These are phyloP conservation scores for Monosporascus sp. DNA, from an alignment of 2,329 filamentous ascomycete species.

Conservation along the genomic window DNA sequence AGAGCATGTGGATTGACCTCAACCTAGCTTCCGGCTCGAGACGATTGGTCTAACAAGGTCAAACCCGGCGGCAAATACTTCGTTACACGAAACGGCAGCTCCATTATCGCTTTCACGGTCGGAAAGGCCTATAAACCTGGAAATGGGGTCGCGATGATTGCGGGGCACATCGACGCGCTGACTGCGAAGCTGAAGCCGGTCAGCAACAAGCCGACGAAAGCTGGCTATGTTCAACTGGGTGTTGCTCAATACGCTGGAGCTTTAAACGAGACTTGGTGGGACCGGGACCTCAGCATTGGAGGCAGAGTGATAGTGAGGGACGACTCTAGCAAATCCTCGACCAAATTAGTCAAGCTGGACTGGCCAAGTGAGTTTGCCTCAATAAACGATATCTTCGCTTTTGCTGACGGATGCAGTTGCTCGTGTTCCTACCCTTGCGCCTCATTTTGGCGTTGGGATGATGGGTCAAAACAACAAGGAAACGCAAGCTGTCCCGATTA, in stretches of 20 bases:
- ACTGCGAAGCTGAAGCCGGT: slow-evolving; percentile 90
- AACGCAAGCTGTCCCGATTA: slow-evolving; percentile 90
- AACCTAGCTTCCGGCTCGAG: slow-evolving; percentile 65
- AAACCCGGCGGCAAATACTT: slow-evolving; percentile 84
- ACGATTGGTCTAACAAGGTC: slow-evolving; percentile 69
- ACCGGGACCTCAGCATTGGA: slow-evolving; percentile 85
- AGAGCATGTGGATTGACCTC: slow-evolving; percentile 7
- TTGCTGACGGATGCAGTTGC: slow-evolving; percentile 50
- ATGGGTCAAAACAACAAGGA: slow-evolving; percentile 69
- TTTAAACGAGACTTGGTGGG: slow-evolving; percentile 92
- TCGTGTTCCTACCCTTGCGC: slow-evolving; percentile 82
- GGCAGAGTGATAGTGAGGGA: slow-evolving; percentile 83
- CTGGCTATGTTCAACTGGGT: slow-evolving; percentile 82
- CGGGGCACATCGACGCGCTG: slow-evolving; percentile 87
- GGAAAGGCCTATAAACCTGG: slow-evolving; percentile 76
- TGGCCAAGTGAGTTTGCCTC: slow-evolving; percentile 61
- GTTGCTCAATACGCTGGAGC: slow-evolving; percentile 90
- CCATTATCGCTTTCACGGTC: slow-evolving; percentile 78
- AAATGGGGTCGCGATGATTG: slow-evolving; percentile 82
- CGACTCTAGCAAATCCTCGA: slow-evolving; percentile 67
- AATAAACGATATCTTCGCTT: neutral
- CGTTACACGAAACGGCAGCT: slow-evolving; percentile 76
- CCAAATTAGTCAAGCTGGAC: slow-evolving; percentile 80
- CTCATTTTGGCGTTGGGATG: slow-evolving; percentile 81
- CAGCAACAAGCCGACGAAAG: slow-evolving; percentile 74